phyloP scores from a whole-genome alignment of 352 stramenopile species.

The Phytophthora syringae region DNA sequence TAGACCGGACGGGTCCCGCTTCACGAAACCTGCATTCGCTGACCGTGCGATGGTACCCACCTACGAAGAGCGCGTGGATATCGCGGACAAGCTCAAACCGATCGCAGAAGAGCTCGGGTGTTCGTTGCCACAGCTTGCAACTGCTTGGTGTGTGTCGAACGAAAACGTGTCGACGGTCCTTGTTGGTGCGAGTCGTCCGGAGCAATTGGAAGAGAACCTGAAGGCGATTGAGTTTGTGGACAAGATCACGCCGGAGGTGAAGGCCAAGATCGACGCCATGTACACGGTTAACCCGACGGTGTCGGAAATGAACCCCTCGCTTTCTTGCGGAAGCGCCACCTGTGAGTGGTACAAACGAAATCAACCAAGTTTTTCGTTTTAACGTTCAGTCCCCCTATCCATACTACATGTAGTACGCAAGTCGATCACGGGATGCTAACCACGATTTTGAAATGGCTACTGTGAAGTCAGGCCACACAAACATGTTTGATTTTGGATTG shows the following conservation, averaged over 20 bases:
- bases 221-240: slow-evolving; percentile 9
- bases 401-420: too few species aligned
- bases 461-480: too few species aligned
- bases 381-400: too few species aligned
- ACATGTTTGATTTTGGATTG: too few species aligned
- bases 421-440: too few species aligned
- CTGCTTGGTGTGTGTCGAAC: slow-evolving; percentile 6
- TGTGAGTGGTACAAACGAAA: not conserved
- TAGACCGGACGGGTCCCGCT: slow-evolving; percentile 36
- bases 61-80: slow-evolving; percentile 7
- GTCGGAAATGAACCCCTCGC: too few species aligned
- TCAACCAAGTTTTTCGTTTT: too few species aligned
- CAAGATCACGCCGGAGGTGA: slow-evolving; percentile 8
- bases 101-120: slow-evolving; percentile 12
- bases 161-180: slow-evolving; percentile 8
- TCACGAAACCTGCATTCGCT: not conserved
- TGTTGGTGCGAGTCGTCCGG: slow-evolving; percentile 2
- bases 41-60: not conserved
- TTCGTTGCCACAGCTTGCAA: slow-evolving; percentile 3
- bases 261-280: slow-evolving; percentile 2
- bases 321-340: not conserved
- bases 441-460: too few species aligned
- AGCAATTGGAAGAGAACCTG: slow-evolving; percentile 6
- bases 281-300: too few species aligned
- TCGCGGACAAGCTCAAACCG: slow-evolving; percentile 11